Base-by-base conservation (phyloP, 2,329 filamentous ascomycete species). In the Pseudogymnoascus sp. region DNA sequence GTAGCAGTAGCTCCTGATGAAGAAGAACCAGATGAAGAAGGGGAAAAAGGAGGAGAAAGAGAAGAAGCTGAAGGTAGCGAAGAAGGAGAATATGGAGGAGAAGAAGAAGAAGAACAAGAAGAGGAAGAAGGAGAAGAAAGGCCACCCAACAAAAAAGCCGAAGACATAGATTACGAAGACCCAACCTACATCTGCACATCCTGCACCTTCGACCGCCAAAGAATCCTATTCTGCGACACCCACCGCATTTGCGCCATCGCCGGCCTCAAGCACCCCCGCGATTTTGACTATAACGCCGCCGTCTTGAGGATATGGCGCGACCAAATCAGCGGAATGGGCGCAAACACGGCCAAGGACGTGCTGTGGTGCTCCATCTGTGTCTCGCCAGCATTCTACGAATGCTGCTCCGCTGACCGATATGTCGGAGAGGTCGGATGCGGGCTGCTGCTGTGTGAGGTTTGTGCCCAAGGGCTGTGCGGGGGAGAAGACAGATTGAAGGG, bases 331-430 rank as follows among this genome's bases (percentile, higher is more conserved):
- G 19, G 44, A 3, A 11, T 63, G 9, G 62, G 57, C 10, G 61
- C 50, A 15, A 47, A 64, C 40, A n/a, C 71, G 7, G 66, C 67
- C 4, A 47, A 21, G 4, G 40, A 40, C 1, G 63, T 66, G 1
- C 68, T 65, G 35, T 72, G 68, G 68, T 73, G 71, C 60, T 57
- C 61, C 8, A 64, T 73, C 28, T 73, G 71, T 44, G 65, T 69
- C 1, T 61, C 64, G 0, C 62, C 67, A 0, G 71, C 71, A 1
- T 63, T 61, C 7, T 63, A 44, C 15, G 44, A 57, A 23, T 71
- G 67, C 23, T 64, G 59, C 19, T n/a, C 40, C 5, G 59, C 62
- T 0, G 63, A 65, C 17, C 26, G 19, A 31, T 60, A 28, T 36
- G 42, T 44, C 6, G 62, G 57, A 1, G 36, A 26, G 1, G 26